These are phyloP conservation scores for Naumovozyma dairenensis DNA, from an alignment of 805 yeast genomes.

Conservation along the genomic window DNA sequence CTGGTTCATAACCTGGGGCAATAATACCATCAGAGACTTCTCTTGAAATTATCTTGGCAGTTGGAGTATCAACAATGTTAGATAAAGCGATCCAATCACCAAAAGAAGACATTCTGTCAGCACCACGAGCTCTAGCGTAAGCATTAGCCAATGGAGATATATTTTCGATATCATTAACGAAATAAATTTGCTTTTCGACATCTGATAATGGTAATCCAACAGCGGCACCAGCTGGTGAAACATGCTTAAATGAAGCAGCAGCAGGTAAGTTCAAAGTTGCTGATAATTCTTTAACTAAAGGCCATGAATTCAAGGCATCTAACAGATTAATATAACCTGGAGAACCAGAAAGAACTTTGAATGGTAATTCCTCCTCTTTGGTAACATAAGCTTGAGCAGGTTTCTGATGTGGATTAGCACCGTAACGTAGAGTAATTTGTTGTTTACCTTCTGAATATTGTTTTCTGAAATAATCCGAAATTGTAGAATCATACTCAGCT, in stretches of 20 bases:
- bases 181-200: slow-evolving; percentile 86
- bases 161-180: slow-evolving; percentile 88
- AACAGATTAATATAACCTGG: slow-evolving; percentile 95
- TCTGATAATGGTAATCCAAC: slow-evolving; percentile 90
- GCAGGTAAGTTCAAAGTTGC: slow-evolving; percentile 93
- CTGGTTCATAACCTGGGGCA: slow-evolving; percentile 93
- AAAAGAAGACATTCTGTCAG: slow-evolving; percentile 97
- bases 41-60: slow-evolving; percentile 92
- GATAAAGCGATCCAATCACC: slow-evolving; percentile 97
- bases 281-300: slow-evolving; percentile 89
- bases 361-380: slow-evolving; percentile 78
- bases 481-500: slow-evolving; percentile 91
- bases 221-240: slow-evolving; percentile 97
- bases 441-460: slow-evolving; percentile 82
- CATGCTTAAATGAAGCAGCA: slow-evolving; percentile 97
- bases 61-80: slow-evolving; percentile 89
- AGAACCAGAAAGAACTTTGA: slow-evolving; percentile 85
- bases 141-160: slow-evolving; percentile 94
- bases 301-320: slow-evolving; percentile 97
- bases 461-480: slow-evolving; percentile 94
- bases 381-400: slow-evolving; percentile 94
- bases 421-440: slow-evolving; percentile 91
- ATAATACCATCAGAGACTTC: slow-evolving; percentile 98
- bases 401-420: slow-evolving; percentile 98
- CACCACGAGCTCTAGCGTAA: slow-evolving; percentile 98